Percentiles rank a stretch among this genome's conserved stretches.
These are phyloP conservation scores for Sarocladium kiliense DNA, from an alignment of 2,329 filamentous ascomycete genomes.

Conservation along the genomic window DNA sequence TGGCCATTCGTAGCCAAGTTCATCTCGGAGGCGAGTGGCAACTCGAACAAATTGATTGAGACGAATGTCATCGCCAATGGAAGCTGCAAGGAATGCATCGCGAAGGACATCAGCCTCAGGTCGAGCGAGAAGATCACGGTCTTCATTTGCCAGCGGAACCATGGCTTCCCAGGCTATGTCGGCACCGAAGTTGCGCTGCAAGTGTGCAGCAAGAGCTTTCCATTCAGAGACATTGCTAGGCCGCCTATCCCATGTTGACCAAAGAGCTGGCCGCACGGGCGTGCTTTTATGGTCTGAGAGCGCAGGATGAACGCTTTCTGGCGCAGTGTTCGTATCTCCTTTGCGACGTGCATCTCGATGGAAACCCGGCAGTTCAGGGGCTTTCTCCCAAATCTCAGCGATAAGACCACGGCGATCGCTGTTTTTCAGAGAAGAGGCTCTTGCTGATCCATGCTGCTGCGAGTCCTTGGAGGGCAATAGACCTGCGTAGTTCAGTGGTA, in stretches of 20 bases:
- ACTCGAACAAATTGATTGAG: conserved; percentile 21
- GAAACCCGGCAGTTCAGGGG: background rate
- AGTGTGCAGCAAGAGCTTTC: background rate
- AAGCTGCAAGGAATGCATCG: conserved; percentile 24
- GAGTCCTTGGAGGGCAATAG: background rate
- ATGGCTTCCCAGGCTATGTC: background rate
- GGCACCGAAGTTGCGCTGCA: background rate
- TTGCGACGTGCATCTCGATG: too few relatives aligned
- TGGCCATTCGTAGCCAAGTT: conserved; percentile 40
- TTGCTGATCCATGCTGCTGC: background rate
- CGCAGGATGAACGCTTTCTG: too few relatives aligned
- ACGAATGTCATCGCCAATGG: conserved; percentile 19
- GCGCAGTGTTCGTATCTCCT: too few relatives aligned
- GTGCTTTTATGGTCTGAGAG: too few relatives aligned
- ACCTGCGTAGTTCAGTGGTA: background rate
- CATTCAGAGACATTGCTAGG: background rate
- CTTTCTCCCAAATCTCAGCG: background rate
- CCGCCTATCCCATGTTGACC: background rate
- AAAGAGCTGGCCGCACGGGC: too few relatives aligned
- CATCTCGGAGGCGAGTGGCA: conserved; percentile 28
- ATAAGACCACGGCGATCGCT: background rate
- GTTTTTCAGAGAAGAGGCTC: background rate
- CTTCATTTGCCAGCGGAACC: background rate
- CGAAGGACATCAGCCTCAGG: conserved; percentile 21
- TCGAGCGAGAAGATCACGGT: conserved; percentile 16